A percentile compares a stretch with the other conserved stretches of the same genome.
Conservation (phyloP, 129 eudicot genomes). For the Cynara cardunculus region DNA sequence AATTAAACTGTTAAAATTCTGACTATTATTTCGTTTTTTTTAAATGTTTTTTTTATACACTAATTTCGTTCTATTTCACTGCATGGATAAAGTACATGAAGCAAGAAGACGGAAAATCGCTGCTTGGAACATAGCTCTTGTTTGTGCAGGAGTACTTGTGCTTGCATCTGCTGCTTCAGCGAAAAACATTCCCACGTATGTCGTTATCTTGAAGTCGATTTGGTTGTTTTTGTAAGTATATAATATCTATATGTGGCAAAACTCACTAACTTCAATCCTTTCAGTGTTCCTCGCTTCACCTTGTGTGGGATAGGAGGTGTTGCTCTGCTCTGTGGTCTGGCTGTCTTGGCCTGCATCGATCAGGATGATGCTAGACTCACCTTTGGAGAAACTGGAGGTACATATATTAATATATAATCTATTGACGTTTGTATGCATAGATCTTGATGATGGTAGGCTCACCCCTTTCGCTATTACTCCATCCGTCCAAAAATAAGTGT, state of each 20-base stretch:
- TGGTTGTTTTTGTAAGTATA: not conserved
- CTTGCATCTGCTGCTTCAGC: constrained; percentile 54
- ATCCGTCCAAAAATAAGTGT: not conserved
- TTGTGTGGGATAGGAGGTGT: constrained; percentile 46
- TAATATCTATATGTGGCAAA: not conserved
- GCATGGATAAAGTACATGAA: constrained; percentile 27
- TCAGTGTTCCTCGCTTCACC: constrained; percentile 46
- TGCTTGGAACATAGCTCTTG: constrained; percentile 37
- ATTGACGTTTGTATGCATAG: not conserved
- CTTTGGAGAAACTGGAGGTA: constrained; percentile 60
- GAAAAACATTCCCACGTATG: constrained; percentile 35
- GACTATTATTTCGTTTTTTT: not conserved
- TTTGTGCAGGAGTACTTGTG: constrained; percentile 43
- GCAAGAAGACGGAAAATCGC: constrained; percentile 42
- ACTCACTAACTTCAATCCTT: not conserved
- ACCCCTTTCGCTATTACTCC: not conserved
- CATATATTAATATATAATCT: constrained; percentile 1
- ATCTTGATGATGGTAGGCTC: not conserved
- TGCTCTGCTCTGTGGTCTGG: constrained; percentile 36
- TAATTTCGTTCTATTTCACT: not conserved
- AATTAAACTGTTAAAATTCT: not conserved
- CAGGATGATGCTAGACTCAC: constrained; percentile 42
- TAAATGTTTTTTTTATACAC: not conserved
- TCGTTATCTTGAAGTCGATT: constrained; percentile 1
- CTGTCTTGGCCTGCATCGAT: constrained; percentile 41